Evolutionary conservation across 2,329 filamentous ascomycete species (phyloP), one percentile per base, ranked within the genome.

Genomic region (Botrytis fragariae): DNA sequence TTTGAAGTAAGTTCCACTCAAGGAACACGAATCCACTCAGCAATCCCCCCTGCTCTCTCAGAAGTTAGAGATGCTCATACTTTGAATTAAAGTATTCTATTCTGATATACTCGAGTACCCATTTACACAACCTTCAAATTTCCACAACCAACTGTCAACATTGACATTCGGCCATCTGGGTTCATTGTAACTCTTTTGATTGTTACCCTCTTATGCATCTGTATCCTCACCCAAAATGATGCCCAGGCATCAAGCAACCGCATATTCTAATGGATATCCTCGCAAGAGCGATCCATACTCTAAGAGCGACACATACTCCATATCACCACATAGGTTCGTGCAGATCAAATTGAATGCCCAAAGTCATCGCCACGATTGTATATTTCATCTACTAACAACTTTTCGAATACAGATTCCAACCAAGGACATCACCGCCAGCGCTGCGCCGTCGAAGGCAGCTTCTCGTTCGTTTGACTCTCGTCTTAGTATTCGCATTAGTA

Each of bases 211-310:
- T 79, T 87, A 90, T 85, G 82, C 85, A 76, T 74, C 72, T 70
- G 61, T 57, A 62, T 73, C 73, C 85, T 74, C 67, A 63, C 75
- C 75, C 82, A 90, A 90, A 85, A 92, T 92, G 90, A 94, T 96
- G 90, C 93, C 95, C 82, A 90, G 94, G 86, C 93, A 97, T 87
- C 88, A 92, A 81, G 85, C 86, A 75, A 85, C 85, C 83, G 91
- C 91, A 82, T 95, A 92, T 83, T 89, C 91, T 76, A 97, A 96
- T 85, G 95, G 94, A 81, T 95, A 95, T 82, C 92, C 92, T 76
- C 88, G 91, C n/a, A 79, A 78, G 69, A 75, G 91, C 91, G 79
- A 85, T 84, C 93, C 91, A 63, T 95, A 97, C 82, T 93, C 94
- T 22, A 68, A 68, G 64, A 42, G 91, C 91, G 79, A 85, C 84